Evolutionary conservation across 176 grass and related monocot genomes (phyloP).

Genomic region (Guadua angustifolia): DNA sequence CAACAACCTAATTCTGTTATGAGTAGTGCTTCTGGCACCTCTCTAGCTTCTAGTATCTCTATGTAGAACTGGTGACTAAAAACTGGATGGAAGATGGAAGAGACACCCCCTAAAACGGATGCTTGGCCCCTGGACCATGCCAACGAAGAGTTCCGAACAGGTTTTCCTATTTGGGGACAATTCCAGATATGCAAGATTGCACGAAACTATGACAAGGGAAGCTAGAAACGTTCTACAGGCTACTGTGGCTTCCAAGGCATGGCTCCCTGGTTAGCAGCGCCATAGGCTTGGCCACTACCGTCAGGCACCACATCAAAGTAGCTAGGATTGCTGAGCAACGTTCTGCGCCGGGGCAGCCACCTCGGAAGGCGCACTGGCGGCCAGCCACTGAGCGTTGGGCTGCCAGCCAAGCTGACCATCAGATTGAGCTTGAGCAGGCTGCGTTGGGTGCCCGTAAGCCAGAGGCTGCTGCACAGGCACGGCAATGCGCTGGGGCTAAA

Average conservation of each 20-base stretch:
- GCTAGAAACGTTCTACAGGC: not conserved
- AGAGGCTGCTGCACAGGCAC: not conserved
- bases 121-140: not conserved
- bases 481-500: not conserved
- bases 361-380: not conserved
- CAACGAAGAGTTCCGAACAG: too few species aligned
- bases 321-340: not conserved
- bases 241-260: constrained; percentile 10
- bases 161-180: too few species aligned
- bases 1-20: too few species aligned
- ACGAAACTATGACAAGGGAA: not conserved
- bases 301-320: not conserved
- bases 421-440: constrained; percentile 15
- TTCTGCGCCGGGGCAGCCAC: not conserved
- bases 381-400: constrained; percentile 1
- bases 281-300: not conserved
- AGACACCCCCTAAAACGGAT: not conserved
- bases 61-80: too few species aligned
- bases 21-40: too few species aligned
- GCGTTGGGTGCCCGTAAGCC: not conserved
- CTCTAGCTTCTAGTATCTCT: too few species aligned
- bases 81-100: not conserved
- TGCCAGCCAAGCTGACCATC: constrained; percentile 34
- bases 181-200: not conserved
- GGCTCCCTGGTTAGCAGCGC: not conserved